phyloP scores from a whole-genome alignment of 164 flowering plant species.

The Vitis rupestris region DNA sequence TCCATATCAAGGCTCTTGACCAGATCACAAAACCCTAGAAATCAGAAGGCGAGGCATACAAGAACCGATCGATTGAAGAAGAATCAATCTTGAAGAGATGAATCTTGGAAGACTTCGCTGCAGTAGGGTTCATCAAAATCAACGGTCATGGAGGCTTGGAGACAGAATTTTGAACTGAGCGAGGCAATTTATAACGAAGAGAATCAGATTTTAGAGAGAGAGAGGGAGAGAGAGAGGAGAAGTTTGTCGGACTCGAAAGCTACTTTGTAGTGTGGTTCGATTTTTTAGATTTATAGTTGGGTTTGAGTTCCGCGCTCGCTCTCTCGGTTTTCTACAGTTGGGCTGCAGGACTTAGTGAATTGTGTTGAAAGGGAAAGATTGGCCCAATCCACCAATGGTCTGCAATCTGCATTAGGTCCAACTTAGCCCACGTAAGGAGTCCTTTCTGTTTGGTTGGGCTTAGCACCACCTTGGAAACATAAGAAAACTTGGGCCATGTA shows the following conservation, averaged over 20 bases:
- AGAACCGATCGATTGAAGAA: neutral
- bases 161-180: neutral
- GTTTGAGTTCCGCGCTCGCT: neutral
- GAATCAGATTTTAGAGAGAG: neutral
- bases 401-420: no score
- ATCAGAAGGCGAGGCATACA: neutral
- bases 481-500: no score
- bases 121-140: neutral
- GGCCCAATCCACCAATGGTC: no score
- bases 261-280: neutral
- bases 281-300: neutral
- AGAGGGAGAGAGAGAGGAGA: neutral
- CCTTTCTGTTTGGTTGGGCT: no score
- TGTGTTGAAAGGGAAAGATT: no score
- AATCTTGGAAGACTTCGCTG: neutral
- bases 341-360: no score
- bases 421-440: no score
- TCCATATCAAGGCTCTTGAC: conserved; percentile 19
- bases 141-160: neutral
- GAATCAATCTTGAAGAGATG: neutral
- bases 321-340: no score
- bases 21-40: neutral
- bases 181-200: neutral
- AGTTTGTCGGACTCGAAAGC: neutral
- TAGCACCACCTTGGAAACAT: no score